phyloP scores from a whole-genome alignment of 1,139 yeast genomes.

The Arxiozyma heterogenica region DNA sequence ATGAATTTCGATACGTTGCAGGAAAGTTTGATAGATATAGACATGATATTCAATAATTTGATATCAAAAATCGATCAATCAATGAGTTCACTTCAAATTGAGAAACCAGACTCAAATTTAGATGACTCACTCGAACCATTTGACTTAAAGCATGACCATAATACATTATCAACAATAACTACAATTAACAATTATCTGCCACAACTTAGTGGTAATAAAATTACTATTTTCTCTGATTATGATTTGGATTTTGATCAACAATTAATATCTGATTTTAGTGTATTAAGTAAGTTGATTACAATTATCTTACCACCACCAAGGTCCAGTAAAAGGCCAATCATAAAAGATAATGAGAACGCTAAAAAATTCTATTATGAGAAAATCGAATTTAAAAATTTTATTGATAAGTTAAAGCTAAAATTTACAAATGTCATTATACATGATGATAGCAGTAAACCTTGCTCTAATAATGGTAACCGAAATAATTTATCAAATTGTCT shows the following conservation, averaged over 20 bases:
- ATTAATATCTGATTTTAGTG: constrained; percentile 5
- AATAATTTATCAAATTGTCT: background rate
- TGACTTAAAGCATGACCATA: background rate
- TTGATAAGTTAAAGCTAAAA: background rate
- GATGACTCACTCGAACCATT: background rate
- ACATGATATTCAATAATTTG: constrained; percentile 22
- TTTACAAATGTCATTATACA: background rate
- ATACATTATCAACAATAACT: background rate
- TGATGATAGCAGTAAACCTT: background rate
- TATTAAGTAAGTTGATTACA: constrained; percentile 5
- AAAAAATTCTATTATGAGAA: constrained; percentile 15
- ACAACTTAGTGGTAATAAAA: background rate
- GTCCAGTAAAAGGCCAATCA: constrained; percentile 17
- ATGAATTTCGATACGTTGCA: constrained; percentile 4
- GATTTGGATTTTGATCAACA: constrained; percentile 6
- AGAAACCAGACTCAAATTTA: background rate
- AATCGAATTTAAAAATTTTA: background rate
- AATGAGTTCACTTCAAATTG: background rate
- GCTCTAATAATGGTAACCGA: background rate
- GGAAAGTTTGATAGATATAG: constrained; percentile 21
- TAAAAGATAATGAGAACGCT: constrained; percentile 12
- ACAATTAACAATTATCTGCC: background rate
- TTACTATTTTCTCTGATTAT: background rate
- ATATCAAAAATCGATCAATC: constrained; percentile 8
- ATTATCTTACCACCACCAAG: constrained; percentile 14